Base-by-base conservation (phyloP, 2,329 filamentous ascomycete genomes). In the Thelonectria blattea region DNA sequence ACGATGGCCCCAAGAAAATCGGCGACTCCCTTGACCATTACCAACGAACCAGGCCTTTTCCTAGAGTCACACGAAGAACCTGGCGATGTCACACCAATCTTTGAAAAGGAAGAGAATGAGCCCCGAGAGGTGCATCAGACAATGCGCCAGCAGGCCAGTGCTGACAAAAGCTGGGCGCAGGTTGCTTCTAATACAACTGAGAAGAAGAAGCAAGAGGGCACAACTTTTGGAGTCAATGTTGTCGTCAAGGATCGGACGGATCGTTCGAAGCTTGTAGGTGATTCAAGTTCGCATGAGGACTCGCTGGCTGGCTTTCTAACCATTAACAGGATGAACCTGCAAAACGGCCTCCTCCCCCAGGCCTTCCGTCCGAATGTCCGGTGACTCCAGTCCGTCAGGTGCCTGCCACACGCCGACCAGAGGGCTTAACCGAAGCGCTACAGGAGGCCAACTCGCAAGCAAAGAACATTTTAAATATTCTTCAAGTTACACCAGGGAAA, bases 401-500 rank as follows among this genome's bases (percentile, higher is more conserved):
- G 8, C 14, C 37, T 15, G 6, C 37, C 17, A 11, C 27, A 5
- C 45, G 46, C 17, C 52, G 32, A 7, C 52, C 50, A 1, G 41
- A 22, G 2, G 53, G 56, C 1, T 47, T 51, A n/a, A 27, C 22
- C 9, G 58, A 63, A 32, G 47, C 67, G 15, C 14, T 69, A 5
- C 46, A 51, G 7, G 20, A 62, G 15, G 42, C 62, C 10, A 60
- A 69, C 52, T 30, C 5, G 10, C 49, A 57, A 54, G 37, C 65
- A 6, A 57, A 50, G 7, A 49, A 63, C 1, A 30, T 72, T 17
- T 45, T 69, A 2, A 52, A 56, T 7, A 30, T 71, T 7, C 46
- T 75, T 15, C 64, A 67, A 48, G 37, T 66, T 8, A 61, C 60
- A 0, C 69, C 74, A 7, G 74, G 74, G 1, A 51, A 55, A 8